phyloP scores from a whole-genome alignment of 1,139 yeast genomes.

The Scheffersomyces stambukii region DNA sequence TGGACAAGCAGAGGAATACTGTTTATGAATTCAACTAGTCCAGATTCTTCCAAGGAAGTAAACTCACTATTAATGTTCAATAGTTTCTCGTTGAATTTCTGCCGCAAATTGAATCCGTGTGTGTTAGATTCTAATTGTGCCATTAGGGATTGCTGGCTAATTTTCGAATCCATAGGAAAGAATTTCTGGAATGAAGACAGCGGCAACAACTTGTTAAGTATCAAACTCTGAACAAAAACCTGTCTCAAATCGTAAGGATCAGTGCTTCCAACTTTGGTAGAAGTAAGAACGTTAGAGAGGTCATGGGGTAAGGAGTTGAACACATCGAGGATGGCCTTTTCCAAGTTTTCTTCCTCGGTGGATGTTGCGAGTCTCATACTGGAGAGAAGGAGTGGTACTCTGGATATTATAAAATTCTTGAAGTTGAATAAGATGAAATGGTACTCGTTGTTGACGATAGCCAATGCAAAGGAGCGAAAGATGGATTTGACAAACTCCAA shows the following conservation, averaged over 20 bases:
- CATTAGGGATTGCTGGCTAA: slow-evolving; percentile 54
- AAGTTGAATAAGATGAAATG: slow-evolving; percentile 24
- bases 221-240: slow-evolving; percentile 23
- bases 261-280: background rate
- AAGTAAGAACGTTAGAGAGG: too few relatives aligned
- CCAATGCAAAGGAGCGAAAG: slow-evolving; percentile 13
- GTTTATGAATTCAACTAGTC: slow-evolving; percentile 39
- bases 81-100: slow-evolving; percentile 29
- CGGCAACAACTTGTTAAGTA: slow-evolving; percentile 25
- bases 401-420: slow-evolving; percentile 30
- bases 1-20: too few relatives aligned
- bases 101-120: slow-evolving; percentile 14
- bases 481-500: slow-evolving; percentile 19
- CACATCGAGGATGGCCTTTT: slow-evolving; percentile 12
- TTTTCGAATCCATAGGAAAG: slow-evolving; percentile 28
- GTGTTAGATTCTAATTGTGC: slow-evolving; percentile 18
- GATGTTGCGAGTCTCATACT: too few relatives aligned
- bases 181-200: slow-evolving; percentile 16
- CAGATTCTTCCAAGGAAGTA: slow-evolving; percentile 50
- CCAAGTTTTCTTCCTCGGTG: slow-evolving; percentile 16
- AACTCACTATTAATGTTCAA: slow-evolving; percentile 50
- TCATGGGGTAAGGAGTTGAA: slow-evolving; percentile 12
- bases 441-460: too few relatives aligned
- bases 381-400: slow-evolving; percentile 22
- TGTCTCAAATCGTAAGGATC: background rate